Conservation (phyloP, 2,329 filamentous ascomycete genomes). For the Ophiobolus disseminans region DNA sequence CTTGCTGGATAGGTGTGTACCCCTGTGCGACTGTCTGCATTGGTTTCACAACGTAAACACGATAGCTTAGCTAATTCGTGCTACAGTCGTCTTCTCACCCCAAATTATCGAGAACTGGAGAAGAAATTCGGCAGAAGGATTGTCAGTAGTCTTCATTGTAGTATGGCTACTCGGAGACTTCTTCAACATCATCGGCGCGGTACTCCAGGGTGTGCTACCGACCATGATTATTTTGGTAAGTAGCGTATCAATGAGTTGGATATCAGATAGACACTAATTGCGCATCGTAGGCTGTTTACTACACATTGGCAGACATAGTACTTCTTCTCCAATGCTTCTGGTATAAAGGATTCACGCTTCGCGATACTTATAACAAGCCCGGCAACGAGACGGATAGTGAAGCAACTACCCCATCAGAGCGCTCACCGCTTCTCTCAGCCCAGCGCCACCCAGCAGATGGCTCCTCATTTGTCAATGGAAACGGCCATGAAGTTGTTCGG, state of each 20-base stretch:
- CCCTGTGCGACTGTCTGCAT: not conserved
- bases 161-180: conserved; percentile 94
- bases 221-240: conserved; percentile 97
- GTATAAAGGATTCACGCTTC: conserved; percentile 77
- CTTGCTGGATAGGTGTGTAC: conserved; percentile 78
- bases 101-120: conserved; percentile 97
- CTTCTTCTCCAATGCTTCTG: conserved; percentile 91
- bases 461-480: conserved; percentile 23
- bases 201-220: conserved; percentile 87
- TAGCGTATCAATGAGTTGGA: no score
- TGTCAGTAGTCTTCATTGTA: conserved; percentile 90
- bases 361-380: conserved; percentile 40
- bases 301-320: conserved; percentile 89
- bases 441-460: conserved; percentile 32
- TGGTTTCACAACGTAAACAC: not conserved
- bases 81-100: conserved; percentile 82
- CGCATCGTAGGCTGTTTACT: conserved; percentile 94
- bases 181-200: conserved; percentile 93
- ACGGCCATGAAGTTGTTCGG: conserved; percentile 30
- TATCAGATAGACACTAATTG: no score
- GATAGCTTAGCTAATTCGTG: conserved; percentile 15
- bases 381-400: conserved; percentile 28
- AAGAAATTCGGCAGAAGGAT: conserved; percentile 80
- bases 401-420: conserved; percentile 45
- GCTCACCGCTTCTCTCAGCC: conserved; percentile 44